A percentile compares a stretch with the other conserved stretches of the same genome.
phyloP scores from a whole-genome alignment of 2,329 filamentous ascomycete species.

The Botrytis squamosa region DNA sequence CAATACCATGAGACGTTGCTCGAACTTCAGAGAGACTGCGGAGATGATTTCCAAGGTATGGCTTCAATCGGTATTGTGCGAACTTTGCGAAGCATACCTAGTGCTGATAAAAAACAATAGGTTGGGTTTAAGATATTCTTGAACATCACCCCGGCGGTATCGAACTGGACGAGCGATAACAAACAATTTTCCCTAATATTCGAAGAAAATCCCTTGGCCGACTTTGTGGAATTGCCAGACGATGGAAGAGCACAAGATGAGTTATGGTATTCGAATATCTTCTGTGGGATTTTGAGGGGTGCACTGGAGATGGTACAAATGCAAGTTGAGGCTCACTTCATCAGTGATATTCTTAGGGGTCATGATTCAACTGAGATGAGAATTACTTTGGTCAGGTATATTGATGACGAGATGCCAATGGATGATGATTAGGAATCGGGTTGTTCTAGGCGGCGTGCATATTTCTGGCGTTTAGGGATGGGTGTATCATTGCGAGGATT shows the following conservation, averaged over 20 bases:
- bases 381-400: constrained; percentile 86
- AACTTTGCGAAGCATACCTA: not conserved
- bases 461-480: constrained; percentile 16
- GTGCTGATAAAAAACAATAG: constrained; percentile 45
- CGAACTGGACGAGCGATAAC: constrained; percentile 94
- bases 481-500: constrained; percentile 17
- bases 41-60: constrained; percentile 90
- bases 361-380: constrained; percentile 98
- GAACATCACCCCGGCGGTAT: constrained; percentile 89
- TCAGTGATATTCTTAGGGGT: constrained; percentile 87
- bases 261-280: constrained; percentile 96
- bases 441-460: not conserved
- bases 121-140: constrained; percentile 99
- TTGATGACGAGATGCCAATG: constrained; percentile 95
- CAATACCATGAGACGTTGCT: constrained; percentile 81
- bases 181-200: constrained; percentile 96
- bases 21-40: constrained; percentile 92
- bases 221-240: constrained; percentile 96
- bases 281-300: constrained; percentile 88
- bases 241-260: constrained; percentile 95
- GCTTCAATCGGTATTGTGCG: not conserved
- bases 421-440: constrained; percentile 72
- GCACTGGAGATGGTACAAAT: constrained; percentile 99
- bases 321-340: constrained; percentile 96
- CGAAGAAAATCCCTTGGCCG: constrained; percentile 93